Base-by-base conservation (phyloP, 1,139 yeast species). In the Waltiozyma sp. region DNA sequence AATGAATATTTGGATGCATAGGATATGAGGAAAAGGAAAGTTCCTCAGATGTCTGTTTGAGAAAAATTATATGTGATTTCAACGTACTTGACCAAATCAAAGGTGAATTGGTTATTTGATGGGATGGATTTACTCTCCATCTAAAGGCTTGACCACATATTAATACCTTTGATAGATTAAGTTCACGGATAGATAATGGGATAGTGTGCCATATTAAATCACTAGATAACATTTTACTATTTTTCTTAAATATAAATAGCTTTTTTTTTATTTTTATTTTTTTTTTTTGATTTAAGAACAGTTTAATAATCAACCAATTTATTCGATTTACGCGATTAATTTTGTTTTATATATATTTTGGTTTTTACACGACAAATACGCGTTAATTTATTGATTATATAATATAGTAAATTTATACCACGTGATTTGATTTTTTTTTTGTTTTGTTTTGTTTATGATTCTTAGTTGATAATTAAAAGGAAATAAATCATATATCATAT, bases 141-240 rank as follows among this genome's bases (percentile, higher is more conserved):
- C 72, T 53, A 53, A 84, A 84, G 0, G 93, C 79, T 60, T 89
- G 97, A 0, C 97, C 97, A 58, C 96, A 86, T 44, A 95, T 71
- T 37, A 89, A 68, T 0, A 88, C 93, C 42, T 77, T 75, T 7
- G 77, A 63, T n/a, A 88, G 61, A 31, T 72, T 63, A 1, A 87
- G 65, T 51, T 87, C 95, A 1, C 53, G 51, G 6, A 45, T 46
- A 0, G 53, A 42, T 2, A 58, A 50, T 15, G 41, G 43, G 16
- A 56, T n/a, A 1, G 43, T 40, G 24, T 42, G 46, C 56, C 56
- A 52, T 3, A 46, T 39, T 13, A 50, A 42, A 18, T 35, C 23
- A n/a, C 10, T 31, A n/a, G 34, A 31, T 7, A 35, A 11, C 37
- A 35, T 35, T 23, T 21, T n/a, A n/a, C n/a, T n/a, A n/a, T n/a